phyloP scores from a whole-genome alignment of 2,329 filamentous ascomycete genomes.

The Hypoxylon sp. region DNA sequence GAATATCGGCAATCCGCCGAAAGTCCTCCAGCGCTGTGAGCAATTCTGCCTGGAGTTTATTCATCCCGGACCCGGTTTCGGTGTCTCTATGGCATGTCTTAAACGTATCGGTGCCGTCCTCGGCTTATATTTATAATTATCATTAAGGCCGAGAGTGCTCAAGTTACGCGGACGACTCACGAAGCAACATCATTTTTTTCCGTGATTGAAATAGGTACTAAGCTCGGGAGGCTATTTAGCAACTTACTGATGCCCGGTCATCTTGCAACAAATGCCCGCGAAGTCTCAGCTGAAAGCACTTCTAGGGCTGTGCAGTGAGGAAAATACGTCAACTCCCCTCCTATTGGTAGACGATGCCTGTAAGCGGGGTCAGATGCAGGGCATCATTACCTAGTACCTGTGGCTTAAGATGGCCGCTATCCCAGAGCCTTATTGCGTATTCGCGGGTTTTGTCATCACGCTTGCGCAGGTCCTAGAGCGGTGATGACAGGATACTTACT shows the following conservation, averaged over 20 bases:
- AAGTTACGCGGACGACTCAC: not conserved
- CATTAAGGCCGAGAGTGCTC: not conserved
- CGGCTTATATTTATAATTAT: not conserved
- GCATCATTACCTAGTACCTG: not conserved
- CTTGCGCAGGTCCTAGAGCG: not conserved
- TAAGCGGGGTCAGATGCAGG: conserved; percentile 2
- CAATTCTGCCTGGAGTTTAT: not conserved
- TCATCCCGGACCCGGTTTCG: conserved; percentile 5
- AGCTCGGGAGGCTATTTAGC: not conserved
- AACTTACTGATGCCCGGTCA: not conserved
- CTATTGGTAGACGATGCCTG: conserved; percentile 9
- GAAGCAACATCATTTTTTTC: not conserved
- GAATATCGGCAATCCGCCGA: conserved; percentile 3
- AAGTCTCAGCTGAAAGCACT: not conserved
- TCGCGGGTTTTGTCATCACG: not conserved
- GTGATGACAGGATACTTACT: not conserved
- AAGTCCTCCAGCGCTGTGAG: conserved; percentile 11
- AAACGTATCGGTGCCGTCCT: not conserved
- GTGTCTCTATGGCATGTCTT: not conserved
- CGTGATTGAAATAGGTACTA: not conserved
- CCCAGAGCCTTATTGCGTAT: conserved; percentile 1
- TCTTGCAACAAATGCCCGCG: not conserved
- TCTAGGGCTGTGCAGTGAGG: not conserved
- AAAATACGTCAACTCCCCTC: not conserved
- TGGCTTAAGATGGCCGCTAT: not conserved